Conservation (phyloP, 257 asterid species). For the Verbena officinalis region DNA sequence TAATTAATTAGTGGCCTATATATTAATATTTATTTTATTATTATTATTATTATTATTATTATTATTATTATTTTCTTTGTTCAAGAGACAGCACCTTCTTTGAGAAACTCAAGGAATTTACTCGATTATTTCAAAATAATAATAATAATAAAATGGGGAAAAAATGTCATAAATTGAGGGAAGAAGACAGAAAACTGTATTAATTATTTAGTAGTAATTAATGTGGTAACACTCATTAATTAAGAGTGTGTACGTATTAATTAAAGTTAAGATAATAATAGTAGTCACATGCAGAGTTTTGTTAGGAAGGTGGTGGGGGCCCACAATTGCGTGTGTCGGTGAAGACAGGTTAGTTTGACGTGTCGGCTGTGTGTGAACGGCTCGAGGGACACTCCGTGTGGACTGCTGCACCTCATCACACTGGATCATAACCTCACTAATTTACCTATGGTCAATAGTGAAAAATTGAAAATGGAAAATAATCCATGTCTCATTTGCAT, state of each 20-base stretch:
- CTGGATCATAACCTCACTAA: too few relatives aligned
- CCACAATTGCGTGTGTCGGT: conserved; percentile 30
- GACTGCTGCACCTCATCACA: conserved; percentile 20
- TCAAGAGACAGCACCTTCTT: conserved; percentile 21
- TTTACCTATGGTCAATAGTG: neutral
- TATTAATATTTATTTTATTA: neutral
- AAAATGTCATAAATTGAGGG: neutral
- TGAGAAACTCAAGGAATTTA: conserved; percentile 24
- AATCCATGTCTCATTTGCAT: too few relatives aligned
- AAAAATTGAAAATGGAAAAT: neutral
- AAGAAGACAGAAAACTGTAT: conserved; percentile 7
- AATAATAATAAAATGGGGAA: too few relatives aligned
- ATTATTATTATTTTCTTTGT: neutral
- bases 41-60: neutral
- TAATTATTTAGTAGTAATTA: conserved; percentile 21
- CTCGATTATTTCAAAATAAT: conserved; percentile 8
- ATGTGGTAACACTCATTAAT: conserved; percentile 9
- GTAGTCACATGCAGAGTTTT: conserved; percentile 26
- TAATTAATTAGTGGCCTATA: neutral
- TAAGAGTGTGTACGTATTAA: neutral
- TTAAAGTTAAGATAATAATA: neutral
- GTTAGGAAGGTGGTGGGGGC: conserved; percentile 11
- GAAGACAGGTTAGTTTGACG: conserved; percentile 26
- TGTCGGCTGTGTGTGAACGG: conserved; percentile 31
- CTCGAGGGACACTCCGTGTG: conserved; percentile 18